Evolutionary conservation across 163 green algal genomes (phyloP).

Genomic region (Coccomyxa subellipsoidea): DNA sequence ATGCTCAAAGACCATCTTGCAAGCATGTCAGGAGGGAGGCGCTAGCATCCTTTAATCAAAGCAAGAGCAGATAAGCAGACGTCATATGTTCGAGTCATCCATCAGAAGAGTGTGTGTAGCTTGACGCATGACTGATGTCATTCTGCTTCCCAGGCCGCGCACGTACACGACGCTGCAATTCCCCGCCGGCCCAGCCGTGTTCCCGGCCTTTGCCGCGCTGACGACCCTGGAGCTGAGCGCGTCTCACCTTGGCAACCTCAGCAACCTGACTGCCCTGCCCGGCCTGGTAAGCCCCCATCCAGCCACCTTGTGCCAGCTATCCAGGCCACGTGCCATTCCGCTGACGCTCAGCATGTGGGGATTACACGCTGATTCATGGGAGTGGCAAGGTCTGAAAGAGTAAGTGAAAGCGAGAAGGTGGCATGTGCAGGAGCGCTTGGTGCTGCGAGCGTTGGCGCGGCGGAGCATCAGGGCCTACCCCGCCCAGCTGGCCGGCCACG

Average conservation of each 20-base stretch:
- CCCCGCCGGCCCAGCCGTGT: neutral
- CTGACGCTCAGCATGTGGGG: neutral
- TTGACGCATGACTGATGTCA: neutral
- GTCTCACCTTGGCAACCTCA: neutral
- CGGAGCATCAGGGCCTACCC: neutral
- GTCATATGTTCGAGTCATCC: too few species aligned
- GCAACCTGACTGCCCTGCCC: neutral
- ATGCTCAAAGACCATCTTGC: too few species aligned
- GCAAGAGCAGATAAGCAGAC: too few species aligned
- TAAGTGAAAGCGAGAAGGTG: neutral
- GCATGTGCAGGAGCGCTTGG: neutral
- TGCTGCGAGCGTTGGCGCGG: neutral
- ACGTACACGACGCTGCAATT: neutral
- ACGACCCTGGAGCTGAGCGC: constrained; percentile 3
- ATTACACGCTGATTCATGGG: neutral
- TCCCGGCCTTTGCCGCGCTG: neutral
- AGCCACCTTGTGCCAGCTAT: neutral
- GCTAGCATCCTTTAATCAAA: too few species aligned
- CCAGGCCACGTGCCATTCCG: too few species aligned
- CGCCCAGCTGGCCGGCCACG: neutral
- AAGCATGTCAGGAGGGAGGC: too few species aligned
- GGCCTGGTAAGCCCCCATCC: neutral
- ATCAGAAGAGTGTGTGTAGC: too few species aligned
- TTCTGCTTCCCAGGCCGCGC: neutral
- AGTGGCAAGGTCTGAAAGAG: neutral